Evolutionary conservation across 805 yeast species (phyloP).

Genomic region (Suhomyces emberorum): DNA sequence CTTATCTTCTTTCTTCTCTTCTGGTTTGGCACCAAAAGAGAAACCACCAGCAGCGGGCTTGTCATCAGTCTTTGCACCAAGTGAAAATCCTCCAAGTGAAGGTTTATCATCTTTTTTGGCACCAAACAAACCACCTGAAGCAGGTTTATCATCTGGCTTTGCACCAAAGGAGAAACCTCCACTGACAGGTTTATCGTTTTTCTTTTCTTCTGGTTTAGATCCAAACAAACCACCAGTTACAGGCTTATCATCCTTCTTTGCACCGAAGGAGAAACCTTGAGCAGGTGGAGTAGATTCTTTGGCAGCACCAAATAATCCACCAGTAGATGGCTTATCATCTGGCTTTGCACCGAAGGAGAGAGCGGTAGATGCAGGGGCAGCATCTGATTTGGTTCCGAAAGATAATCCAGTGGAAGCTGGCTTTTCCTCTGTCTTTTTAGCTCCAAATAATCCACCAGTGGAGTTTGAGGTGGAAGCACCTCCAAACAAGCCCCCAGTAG

Average conservation of each 20-base stretch:
- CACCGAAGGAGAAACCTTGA: constrained; percentile 5
- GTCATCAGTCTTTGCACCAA: constrained; percentile 20
- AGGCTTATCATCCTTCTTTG: constrained; percentile 8
- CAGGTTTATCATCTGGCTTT: constrained; percentile 10
- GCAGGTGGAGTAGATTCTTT: constrained; percentile 5
- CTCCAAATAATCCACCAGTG: background rate
- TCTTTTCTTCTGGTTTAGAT: constrained; percentile 13
- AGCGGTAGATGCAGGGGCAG: background rate
- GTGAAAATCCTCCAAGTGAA: constrained; percentile 13
- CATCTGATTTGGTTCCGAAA: background rate
- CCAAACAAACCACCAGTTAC: constrained; percentile 13
- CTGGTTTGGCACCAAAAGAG: constrained; percentile 17
- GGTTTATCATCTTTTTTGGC: constrained; percentile 4
- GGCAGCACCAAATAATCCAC: constrained; percentile 15
- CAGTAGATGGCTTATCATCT: constrained; percentile 5
- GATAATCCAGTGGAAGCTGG: background rate
- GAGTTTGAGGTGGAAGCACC: constrained; percentile 1
- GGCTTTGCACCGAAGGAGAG: constrained; percentile 8
- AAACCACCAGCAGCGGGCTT: constrained; percentile 11
- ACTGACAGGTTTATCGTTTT: constrained; percentile 9
- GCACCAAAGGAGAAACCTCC: constrained; percentile 8
- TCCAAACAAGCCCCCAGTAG: constrained; percentile 8
- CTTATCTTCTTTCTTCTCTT: constrained; percentile 17
- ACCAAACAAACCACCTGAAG: constrained; percentile 9
- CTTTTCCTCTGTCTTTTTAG: background rate